These are phyloP conservation scores for Penicillium desertorum DNA, from an alignment of 495 filamentous ascomycete genomes.

Conservation along the genomic window DNA sequence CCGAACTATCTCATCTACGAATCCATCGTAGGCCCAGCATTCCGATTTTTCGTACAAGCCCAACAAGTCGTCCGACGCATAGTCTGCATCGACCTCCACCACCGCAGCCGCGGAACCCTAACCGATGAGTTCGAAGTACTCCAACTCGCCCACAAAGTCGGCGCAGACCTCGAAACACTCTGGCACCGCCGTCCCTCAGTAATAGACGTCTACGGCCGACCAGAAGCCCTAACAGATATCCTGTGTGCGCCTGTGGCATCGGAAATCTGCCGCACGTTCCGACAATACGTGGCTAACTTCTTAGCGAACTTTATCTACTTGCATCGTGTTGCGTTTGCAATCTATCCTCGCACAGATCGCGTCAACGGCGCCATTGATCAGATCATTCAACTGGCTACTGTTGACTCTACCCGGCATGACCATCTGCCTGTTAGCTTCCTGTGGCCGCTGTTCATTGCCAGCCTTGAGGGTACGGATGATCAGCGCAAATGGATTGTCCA, in stretches of 20 bases:
- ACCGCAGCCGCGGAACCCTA: constrained; percentile 43
- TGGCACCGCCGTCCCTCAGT: constrained; percentile 39
- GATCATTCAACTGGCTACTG: constrained; percentile 40
- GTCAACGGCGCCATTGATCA: constrained; percentile 42
- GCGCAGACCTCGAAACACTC: constrained; percentile 41
- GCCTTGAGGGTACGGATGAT: constrained; percentile 36
- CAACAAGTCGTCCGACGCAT: constrained; percentile 43
- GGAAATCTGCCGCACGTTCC: constrained; percentile 37
- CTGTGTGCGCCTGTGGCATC: constrained; percentile 29
- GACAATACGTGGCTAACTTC: constrained; percentile 43
- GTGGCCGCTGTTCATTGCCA: constrained; percentile 43
- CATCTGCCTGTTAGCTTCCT: constrained; percentile 37
- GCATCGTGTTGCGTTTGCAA: constrained; percentile 44
- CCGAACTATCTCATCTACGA: constrained; percentile 39
- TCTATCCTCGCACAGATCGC: constrained; percentile 43
- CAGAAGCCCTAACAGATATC: constrained; percentile 27
- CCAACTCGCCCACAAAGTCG: constrained; percentile 42
- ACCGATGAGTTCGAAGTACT: constrained; percentile 46
- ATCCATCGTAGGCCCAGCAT: constrained; percentile 37
- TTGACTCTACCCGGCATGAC: constrained; percentile 24
- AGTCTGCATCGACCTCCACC: constrained; percentile 41
- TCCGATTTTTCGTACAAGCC: constrained; percentile 37
- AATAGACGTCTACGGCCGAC: constrained; percentile 36
- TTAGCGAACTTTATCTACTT: constrained; percentile 45
- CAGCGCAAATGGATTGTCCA: constrained; percentile 39